Evolutionary conservation across 768 basidiomycete genomes (phyloP).

Genomic region (Gelatoporia subvermispora): DNA sequence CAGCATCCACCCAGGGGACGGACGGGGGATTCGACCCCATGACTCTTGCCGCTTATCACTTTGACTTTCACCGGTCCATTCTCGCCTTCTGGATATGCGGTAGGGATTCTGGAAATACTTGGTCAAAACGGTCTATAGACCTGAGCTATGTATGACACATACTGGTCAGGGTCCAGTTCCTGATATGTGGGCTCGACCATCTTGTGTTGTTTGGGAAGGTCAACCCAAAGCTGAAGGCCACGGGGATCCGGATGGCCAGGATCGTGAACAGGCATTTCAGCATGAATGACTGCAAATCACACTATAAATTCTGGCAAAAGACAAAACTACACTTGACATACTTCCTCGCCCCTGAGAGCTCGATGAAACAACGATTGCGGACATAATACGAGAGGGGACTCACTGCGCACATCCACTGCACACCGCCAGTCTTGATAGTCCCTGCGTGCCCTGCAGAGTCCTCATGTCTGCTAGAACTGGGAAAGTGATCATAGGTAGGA

Average conservation of each 20-base stretch:
- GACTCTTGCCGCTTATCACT: constrained; percentile 86
- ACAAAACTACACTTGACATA: constrained; percentile 15
- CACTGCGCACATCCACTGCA: constrained; percentile 94
- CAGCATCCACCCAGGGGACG: constrained; percentile 90
- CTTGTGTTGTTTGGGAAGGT: constrained; percentile 77
- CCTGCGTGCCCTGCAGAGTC: constrained; percentile 87
- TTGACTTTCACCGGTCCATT: constrained; percentile 68
- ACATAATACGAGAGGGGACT: constrained; percentile 19
- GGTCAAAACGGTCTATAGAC: neutral
- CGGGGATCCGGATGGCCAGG: constrained; percentile 63
- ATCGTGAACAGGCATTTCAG: constrained; percentile 84
- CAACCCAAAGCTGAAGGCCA: constrained; percentile 87
- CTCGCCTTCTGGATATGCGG: constrained; percentile 64
- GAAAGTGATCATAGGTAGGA: neutral
- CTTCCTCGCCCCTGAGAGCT: constrained; percentile 50
- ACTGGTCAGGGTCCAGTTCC: constrained; percentile 67
- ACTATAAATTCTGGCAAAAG: neutral
- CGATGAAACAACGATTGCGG: neutral
- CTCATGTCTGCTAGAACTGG: constrained; percentile 73
- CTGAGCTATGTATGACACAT: constrained; percentile 10
- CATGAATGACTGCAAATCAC: constrained; percentile 52
- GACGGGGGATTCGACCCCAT: constrained; percentile 85
- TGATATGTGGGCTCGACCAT: constrained; percentile 85
- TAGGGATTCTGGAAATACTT: constrained; percentile 49
- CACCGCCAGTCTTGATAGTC: constrained; percentile 71